These are phyloP conservation scores for Stylonectria norvegica DNA, from an alignment of 2,329 filamentous ascomycete genomes.

Conservation along the genomic window DNA sequence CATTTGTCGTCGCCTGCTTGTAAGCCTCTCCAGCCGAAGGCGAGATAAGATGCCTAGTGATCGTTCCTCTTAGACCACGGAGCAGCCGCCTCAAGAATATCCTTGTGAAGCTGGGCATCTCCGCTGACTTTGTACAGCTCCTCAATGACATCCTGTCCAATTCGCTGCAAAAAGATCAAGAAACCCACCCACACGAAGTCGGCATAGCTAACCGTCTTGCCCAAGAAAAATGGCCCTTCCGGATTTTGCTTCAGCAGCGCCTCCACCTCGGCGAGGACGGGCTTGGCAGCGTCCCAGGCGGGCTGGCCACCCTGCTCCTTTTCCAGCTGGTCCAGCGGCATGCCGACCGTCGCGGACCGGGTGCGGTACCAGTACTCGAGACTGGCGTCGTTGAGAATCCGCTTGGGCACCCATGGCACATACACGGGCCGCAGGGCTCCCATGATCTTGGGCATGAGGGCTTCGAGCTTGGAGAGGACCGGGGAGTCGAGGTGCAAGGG, in stretches of 20 bases:
- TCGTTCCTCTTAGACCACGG: constrained; percentile 41
- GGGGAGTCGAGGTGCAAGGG: constrained; percentile 56
- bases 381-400: constrained; percentile 50
- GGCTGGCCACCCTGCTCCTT: constrained; percentile 46
- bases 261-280: constrained; percentile 34
- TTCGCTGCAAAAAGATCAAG: constrained; percentile 40
- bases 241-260: constrained; percentile 51
- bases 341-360: constrained; percentile 47
- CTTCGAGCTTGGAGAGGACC: constrained; percentile 42
- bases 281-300: constrained; percentile 45
- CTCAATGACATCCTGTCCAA: constrained; percentile 35
- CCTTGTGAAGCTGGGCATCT: constrained; percentile 36
- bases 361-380: constrained; percentile 54
- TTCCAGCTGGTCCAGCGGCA: constrained; percentile 49
- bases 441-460: constrained; percentile 34
- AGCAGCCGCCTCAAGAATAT: constrained; percentile 37
- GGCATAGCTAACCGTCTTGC: constrained; percentile 51
- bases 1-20: not conserved
- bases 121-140: constrained; percentile 37
- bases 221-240: constrained; percentile 60
- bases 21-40: constrained; percentile 2
- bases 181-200: constrained; percentile 55
- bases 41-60: constrained; percentile 24
- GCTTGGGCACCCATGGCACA: constrained; percentile 46
- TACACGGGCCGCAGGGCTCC: constrained; percentile 38